Base-by-base conservation (phyloP, 73 alveolate genomes). In the Paramecium sexaurelia region DNA sequence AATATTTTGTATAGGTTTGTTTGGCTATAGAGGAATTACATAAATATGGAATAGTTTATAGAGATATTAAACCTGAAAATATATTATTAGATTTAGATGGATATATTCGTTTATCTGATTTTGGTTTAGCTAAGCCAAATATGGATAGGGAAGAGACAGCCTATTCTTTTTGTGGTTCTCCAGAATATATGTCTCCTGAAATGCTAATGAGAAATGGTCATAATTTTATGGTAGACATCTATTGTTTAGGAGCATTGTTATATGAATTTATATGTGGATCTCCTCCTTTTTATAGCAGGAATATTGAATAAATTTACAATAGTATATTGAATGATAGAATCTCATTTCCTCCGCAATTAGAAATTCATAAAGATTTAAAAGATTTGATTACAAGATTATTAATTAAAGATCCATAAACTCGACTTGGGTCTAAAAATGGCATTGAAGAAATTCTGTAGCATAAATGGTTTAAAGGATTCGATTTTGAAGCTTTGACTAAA, bases 21-120 rank as follows among this genome's bases (percentile, higher is more conserved):
- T 40, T 93, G 83, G 98, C 98, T 15, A 87, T 97, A 8, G 95
- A 96, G 71, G 89, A 92, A 66, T 61, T 97, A n/a, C 99, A 97
- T 91, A 84, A 92, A 11, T 91, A 95, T 37, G 93, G 95, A 33
- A 95, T 97, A 20, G 97, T 95, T 45, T 97, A 97, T 92, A 78
- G 99, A 85, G 99, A 97, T 91, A 57, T 97, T 36, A 97, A 97
- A 57, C 99, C 99, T 27, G 99, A 97, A 90, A 97, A 97, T 92
- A 92, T 97, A 5, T 71, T 97, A 51, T 56, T 97, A 40, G 99
- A 97, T 85, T 55, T 83, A 6, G 98, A 96, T 57, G 99, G 99
- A 3, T 98, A 97, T 57, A 56, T 94, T 8, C 87, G 84, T 26
- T 55, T 94, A 20, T 95, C 98, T 84, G 99, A 97, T 87, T 97